phyloP scores from a whole-genome alignment of 805 yeast genomes.

The Blastobotrys muscicola region DNA sequence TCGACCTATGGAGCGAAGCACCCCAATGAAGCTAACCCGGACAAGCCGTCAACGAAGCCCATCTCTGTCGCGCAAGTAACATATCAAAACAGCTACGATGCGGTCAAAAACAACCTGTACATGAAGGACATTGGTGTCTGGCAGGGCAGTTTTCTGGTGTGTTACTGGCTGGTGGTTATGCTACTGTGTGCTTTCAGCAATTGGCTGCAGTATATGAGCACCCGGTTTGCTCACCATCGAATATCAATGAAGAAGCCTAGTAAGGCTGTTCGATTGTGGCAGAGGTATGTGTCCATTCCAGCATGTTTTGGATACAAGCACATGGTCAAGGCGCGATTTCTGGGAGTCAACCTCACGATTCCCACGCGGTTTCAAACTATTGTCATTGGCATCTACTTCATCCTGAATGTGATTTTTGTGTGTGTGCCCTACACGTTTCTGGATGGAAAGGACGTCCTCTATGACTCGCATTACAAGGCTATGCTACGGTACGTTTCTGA shows the following conservation, averaged over 20 bases:
- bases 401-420: conserved; percentile 27
- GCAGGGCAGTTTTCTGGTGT: conserved; percentile 24
- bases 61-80: conserved; percentile 5
- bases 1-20: conserved; percentile 1
- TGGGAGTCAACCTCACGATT: conserved; percentile 24
- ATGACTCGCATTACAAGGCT: conserved; percentile 26
- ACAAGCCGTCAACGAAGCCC: conserved; percentile 6
- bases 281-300: conserved; percentile 28
- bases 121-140: conserved; percentile 24
- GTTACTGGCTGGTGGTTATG: conserved; percentile 24
- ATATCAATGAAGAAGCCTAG: conserved; percentile 17
- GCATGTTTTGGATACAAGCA: conserved; percentile 28
- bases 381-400: conserved; percentile 33
- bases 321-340: conserved; percentile 18
- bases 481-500: conserved; percentile 39
- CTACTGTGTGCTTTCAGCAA: conserved; percentile 7
- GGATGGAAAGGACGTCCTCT: conserved; percentile 32
- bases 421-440: conserved; percentile 24
- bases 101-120: conserved; percentile 11
- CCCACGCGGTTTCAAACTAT: conserved; percentile 48
- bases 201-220: conserved; percentile 7
- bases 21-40: conserved; percentile 11
- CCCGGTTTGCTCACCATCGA: conserved; percentile 17
- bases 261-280: conserved; percentile 13
- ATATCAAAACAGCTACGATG: conserved; percentile 5